Evolutionary conservation across 495 filamentous ascomycete genomes (phyloP), one percentile per base, ranked within the genome.

Genomic region (Aspergillus leporis): DNA sequence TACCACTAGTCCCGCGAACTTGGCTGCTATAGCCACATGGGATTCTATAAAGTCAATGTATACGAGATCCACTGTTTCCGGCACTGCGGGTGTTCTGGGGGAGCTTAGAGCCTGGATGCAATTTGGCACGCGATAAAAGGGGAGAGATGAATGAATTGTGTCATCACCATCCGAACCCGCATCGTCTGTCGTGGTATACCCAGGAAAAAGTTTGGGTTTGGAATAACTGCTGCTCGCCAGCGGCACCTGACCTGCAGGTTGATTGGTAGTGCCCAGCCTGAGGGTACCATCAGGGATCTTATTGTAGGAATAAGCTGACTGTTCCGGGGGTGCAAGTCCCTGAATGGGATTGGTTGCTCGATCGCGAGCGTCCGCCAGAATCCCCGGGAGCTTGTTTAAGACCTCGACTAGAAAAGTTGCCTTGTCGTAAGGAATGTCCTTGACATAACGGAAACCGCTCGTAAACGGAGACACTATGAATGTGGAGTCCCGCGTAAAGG

Each of bases 181-280:
- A 64, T 93, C 93, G 69, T 98, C 94, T 40, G 75, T 75, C 13
- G 94, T 98, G 0, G 90, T 97, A 75, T 98, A 98, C 2, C 94
- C 94, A 6, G 88, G 86, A 22, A 86, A 69, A 0, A 91, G 71
- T 32, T 78, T 68, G 31, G 61, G 60, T 9, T 63, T 54, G n/a
- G 51, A 31, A 28, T 64, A 28, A 16, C 51, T 40, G 1, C 55
- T 56, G 25, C 50, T 41, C 6, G 63, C 62, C 22, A 82, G 62
- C 3, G 68, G 67, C 16, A 51, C 62, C 43, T 77, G 74, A 14
- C 58, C 53, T 28, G 31, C 28, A 32, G 43, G 54, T 5, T 43
- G 28, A 47, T 23, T 40, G 10, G 31, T 14, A 10, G 13, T 9
- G 28, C 19, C 10, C 19, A 16, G 12, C 1, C n/a, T 8, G 12